phyloP scores from a whole-genome alignment of 805 yeast genomes.

The Candida peoriensis region DNA sequence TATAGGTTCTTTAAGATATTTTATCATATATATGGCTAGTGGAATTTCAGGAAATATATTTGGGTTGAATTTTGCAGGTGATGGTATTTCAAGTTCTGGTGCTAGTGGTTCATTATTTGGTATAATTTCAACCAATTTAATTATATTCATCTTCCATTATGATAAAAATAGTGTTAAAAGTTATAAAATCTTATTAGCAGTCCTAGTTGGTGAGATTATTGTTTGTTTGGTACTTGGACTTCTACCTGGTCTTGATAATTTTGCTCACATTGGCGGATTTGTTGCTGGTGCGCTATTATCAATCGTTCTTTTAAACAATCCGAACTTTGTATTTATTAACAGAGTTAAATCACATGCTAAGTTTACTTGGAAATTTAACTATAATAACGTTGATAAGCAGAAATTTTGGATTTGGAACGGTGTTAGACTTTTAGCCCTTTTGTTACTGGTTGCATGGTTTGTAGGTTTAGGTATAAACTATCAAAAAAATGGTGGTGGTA shows the following conservation, averaged over 20 bases:
- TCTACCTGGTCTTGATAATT: constrained; percentile 70
- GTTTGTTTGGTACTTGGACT: constrained; percentile 59
- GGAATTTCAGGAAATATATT: constrained; percentile 65
- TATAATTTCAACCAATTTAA: constrained; percentile 54
- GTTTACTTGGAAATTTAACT: constrained; percentile 10
- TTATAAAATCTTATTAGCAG: constrained; percentile 40
- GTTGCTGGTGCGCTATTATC: constrained; percentile 53
- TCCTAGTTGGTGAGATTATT: constrained; percentile 52
- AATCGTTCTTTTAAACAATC: constrained; percentile 48
- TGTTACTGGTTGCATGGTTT: constrained; percentile 44
- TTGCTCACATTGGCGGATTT: constrained; percentile 73
- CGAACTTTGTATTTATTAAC: constrained; percentile 33
- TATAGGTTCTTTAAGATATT: constrained; percentile 51
- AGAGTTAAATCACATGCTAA: constrained; percentile 1
- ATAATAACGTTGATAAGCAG: constrained; percentile 27
- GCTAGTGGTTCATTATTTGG: constrained; percentile 73
- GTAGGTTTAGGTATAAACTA: constrained; percentile 45
- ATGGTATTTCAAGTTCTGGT: constrained; percentile 63
- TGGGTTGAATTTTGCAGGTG: constrained; percentile 66
- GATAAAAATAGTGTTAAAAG: constrained; percentile 43
- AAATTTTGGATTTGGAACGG: constrained; percentile 49
- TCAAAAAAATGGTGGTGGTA: constrained; percentile 40
- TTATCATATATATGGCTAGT: constrained; percentile 50
- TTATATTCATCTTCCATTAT: constrained; percentile 45
- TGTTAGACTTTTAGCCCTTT: constrained; percentile 41